phyloP scores from a whole-genome alignment of 2,329 filamentous ascomycete genomes.

The Arthrobotrys megalospora region DNA sequence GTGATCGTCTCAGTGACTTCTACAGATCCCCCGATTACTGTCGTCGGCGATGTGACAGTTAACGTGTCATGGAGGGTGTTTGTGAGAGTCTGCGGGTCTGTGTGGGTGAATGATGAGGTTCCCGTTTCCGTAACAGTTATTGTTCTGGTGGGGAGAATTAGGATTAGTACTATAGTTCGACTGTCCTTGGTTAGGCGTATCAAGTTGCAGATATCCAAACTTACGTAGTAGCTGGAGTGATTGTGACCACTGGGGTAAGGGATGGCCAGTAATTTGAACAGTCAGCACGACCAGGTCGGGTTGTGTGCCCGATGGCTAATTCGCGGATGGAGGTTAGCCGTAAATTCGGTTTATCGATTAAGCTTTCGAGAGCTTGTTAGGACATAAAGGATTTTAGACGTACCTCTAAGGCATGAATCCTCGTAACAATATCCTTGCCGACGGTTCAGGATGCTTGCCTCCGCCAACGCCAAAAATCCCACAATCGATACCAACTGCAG shows the following conservation, averaged over 20 bases:
- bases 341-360: background rate
- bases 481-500: slow-evolving; percentile 3
- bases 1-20: slow-evolving; percentile 1
- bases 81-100: background rate
- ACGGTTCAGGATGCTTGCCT: background rate
- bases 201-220: background rate
- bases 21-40: background rate
- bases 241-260: background rate
- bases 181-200: background rate
- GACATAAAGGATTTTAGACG: background rate
- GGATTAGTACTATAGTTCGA: background rate
- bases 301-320: background rate
- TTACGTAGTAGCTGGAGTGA: slow-evolving; percentile 10
- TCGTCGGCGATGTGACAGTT: background rate
- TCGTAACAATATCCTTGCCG: background rate
- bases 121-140: background rate
- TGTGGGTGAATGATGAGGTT: background rate
- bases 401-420: slow-evolving; percentile 23
- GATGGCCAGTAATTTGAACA: slow-evolving; percentile 1
- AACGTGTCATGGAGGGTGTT: background rate
- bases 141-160: background rate
- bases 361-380: too few species aligned
- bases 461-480: slow-evolving; percentile 2
- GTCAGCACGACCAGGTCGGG: slow-evolving; percentile 2
- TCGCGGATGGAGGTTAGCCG: background rate